A percentile compares a stretch with the other conserved stretches of the same genome.
Evolutionary conservation across 78 protist species (phyloP).

Genomic region (Dictyostelium intermedium): DNA sequence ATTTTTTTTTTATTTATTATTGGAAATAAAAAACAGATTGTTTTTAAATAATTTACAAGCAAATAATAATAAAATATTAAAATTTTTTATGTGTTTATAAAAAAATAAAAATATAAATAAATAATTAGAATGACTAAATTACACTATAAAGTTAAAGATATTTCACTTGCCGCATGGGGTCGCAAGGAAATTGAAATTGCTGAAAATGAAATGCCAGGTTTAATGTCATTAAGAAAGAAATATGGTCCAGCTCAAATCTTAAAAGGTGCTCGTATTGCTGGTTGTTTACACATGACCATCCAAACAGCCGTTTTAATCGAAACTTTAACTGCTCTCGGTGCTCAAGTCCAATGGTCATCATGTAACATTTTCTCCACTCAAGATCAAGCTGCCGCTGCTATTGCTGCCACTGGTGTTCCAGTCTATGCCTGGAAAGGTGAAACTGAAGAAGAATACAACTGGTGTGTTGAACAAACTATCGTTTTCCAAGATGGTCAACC

Average conservation of each 20-base stretch:
- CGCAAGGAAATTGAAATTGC: conserved; percentile 96
- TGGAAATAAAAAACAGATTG: too few relatives aligned
- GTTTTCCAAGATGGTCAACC: conserved; percentile 88
- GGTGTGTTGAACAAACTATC: conserved; percentile 95
- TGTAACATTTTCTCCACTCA: conserved; percentile 99
- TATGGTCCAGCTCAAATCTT: conserved; percentile 96
- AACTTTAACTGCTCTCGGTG: conserved; percentile 98
- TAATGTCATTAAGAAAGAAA: conserved; percentile 96
- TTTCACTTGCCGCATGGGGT: conserved; percentile 96
- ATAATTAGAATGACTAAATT: conserved; percentile 28
- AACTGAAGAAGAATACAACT: conserved; percentile 99
- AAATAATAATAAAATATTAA: too few relatives aligned
- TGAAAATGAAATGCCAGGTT: conserved; percentile 99
- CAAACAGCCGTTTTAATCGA: conserved; percentile 99
- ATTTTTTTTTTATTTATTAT: too few relatives aligned
- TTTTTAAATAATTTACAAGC: too few relatives aligned
- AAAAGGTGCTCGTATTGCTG: conserved; percentile 96
- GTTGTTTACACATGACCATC: conserved; percentile 99
- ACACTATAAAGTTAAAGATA: conserved; percentile 91
- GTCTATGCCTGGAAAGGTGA: conserved; percentile 99
- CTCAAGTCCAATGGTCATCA: conserved; percentile 97
- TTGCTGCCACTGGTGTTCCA: conserved; percentile 97
- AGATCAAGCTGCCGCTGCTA: conserved; percentile 99
- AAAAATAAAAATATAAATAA: too few relatives aligned
- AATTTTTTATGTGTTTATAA: too few relatives aligned